Base-by-base conservation (phyloP, 805 yeast genomes). In the Wickerhamomyces queroliae region DNA sequence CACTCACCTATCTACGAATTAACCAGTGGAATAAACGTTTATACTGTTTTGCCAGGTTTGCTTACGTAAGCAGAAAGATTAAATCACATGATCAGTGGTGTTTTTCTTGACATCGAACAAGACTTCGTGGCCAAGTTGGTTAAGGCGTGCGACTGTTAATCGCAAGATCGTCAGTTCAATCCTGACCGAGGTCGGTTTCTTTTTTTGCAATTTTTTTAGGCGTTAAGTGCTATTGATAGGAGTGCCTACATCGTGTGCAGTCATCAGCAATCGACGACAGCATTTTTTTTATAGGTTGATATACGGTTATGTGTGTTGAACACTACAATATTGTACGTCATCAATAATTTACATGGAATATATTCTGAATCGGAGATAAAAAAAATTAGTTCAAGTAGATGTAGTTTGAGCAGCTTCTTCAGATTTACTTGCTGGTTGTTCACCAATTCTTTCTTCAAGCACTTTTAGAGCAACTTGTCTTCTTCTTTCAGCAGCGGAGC, bases 401-500 rank as follows among this genome's bases (percentile, higher is more conserved):
- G 20, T 27, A 20, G 36, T 33, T 19, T 25, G 13, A 22, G 18
- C n/a, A 12, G 18, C 22, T 15, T 23, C 18, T 21, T 37, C n/a
- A n/a, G n/a, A 33, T 26, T 34, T 17, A 24, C 21, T 30, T 22
- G 15, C 31, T 18, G 46, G 23, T 18, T 53, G 53, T 27, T 50
- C 55, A 12, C 56, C 61, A 24, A 76, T 72, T 50, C 84, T 66
- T 46, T 83, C 87, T 52, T 83, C 88, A 36, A 83, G 65, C 15
- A 83, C 86, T 55, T 82, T 83, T 41, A 83, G 61, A 1, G 91
- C 91, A 31, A 83, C 78, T 55, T 80, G 87, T 62, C 86, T 74
- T 61, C 90, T 75, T 59, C 91, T 72, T 51, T 83, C 90, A 17
- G 86, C 87, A 4, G 74, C 81, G 44, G 74, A 76, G 50, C 63